Evolutionary conservation across 2,329 filamentous ascomycete genomes (phyloP), one percentile per base, ranked within the genome.

Genomic region (Trichoderma sp.): DNA sequence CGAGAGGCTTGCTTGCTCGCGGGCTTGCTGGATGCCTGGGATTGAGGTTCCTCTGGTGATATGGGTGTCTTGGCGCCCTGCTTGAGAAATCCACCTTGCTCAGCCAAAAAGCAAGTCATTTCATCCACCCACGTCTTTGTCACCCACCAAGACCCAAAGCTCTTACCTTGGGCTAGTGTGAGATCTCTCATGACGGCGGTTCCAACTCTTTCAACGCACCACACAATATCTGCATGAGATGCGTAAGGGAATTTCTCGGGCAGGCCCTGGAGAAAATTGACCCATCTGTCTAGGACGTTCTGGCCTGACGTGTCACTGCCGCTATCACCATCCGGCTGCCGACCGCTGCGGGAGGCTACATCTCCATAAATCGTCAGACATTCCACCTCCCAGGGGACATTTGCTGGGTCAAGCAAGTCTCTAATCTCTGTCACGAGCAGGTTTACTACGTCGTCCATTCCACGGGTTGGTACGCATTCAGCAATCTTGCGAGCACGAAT

Each of bases 111-210:
- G 68, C 91, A 86, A 60, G 94, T 89, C 92, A 97, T 96, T 81
- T 98, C 95, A 76, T 97, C 94, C 64, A 97, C 87, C 85, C 95
- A 98, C 69, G 95, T 94, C 78, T 97, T 97, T 4, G 94, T 94
- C 69, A 97, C 92, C 92, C 92, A 96, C 93, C 93, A 96, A 6
- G 91, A 90, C n/a, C 92, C 91, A 76, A 95, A 96, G 75, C 91
- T 94, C 76, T 90, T 89, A 21, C 91, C 91, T 72, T 91, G 90
- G 51, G 88, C 85, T 61, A 96, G 89, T 0, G 92, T 96, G 68
- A 96, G 86, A 74, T 96, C 93, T 66, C 93, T 86, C 82, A 96
- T 88, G 21, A 92, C 90, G 24, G 91, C 89, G 8, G 91, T 93
- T 14, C 92, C 90, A 26, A 96, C 83, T 28, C 89, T 86, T 73